A percentile compares a stretch with the other conserved stretches of the same genome.
phyloP scores from a whole-genome alignment of 371 early-diverging fungal species.

The Haplosporangium sp. region DNA sequence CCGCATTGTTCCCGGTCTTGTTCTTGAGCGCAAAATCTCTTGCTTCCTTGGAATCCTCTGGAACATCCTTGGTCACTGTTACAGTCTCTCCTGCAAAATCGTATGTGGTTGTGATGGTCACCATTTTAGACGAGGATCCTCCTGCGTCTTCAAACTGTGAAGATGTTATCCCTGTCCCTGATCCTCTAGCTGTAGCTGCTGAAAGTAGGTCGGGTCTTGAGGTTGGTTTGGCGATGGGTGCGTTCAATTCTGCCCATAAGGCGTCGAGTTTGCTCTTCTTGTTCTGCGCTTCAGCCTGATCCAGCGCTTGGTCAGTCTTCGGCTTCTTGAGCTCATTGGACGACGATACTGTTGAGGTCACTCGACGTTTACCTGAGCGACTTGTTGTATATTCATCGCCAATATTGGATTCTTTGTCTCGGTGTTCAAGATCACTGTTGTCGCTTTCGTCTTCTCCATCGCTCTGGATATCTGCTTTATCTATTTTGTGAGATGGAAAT shows the following conservation, averaged over 20 bases:
- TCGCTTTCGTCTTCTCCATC: conserved; percentile 34
- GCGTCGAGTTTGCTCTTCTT: conserved; percentile 58
- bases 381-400: conserved; percentile 14
- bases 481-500: neutral
- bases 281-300: conserved; percentile 16
- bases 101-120: conserved; percentile 56
- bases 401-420: neutral
- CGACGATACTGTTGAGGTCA: neutral
- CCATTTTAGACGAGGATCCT: conserved; percentile 26
- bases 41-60: conserved; percentile 56
- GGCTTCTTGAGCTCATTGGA: conserved; percentile 6
- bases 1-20: neutral
- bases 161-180: neutral
- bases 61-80: conserved; percentile 55
- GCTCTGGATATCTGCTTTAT: conserved; percentile 32
- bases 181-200: neutral
- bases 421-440: conserved; percentile 29
- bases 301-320: conserved; percentile 4
- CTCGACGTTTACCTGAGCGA: conserved; percentile 40
- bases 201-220: conserved; percentile 17
- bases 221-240: conserved; percentile 19
- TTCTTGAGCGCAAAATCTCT: conserved; percentile 29
- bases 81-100: conserved; percentile 58
- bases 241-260: conserved; percentile 61
- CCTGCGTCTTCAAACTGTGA: neutral